These are phyloP conservation scores for Karstenula rhodostoma DNA, from an alignment of 2,329 filamentous ascomycete species.

Conservation along the genomic window DNA sequence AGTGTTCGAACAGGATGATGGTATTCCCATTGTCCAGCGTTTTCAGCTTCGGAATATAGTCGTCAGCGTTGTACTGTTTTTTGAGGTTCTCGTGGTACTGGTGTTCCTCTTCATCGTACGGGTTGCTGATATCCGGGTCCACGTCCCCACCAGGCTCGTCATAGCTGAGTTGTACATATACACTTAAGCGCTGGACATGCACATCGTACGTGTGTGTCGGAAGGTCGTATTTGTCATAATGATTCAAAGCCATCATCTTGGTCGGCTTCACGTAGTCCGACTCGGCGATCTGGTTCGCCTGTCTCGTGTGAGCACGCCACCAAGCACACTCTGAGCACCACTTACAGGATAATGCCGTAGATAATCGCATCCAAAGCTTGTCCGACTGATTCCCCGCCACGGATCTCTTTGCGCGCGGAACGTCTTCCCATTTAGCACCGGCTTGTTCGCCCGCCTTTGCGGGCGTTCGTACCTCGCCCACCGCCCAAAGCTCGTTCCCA, in stretches of 20 bases:
- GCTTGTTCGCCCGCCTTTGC: conserved; percentile 58
- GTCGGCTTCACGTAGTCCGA: conserved; percentile 33
- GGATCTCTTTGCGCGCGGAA: conserved; percentile 61
- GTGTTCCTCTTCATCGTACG: conserved; percentile 53
- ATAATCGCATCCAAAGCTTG: conserved; percentile 62
- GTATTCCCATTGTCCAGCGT: conserved; percentile 59
- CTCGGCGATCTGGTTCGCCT: conserved; percentile 30
- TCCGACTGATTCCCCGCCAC: conserved; percentile 59
- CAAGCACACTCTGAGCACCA: neutral
- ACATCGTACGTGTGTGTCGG: conserved; percentile 59
- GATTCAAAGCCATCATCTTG: conserved; percentile 61
- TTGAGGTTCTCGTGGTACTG: conserved; percentile 43
- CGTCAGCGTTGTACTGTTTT: conserved; percentile 40
- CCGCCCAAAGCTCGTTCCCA: conserved; percentile 59
- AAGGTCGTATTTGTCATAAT: conserved; percentile 55
- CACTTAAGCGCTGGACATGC: conserved; percentile 58
- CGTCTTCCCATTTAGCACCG: conserved; percentile 60
- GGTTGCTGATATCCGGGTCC: conserved; percentile 55
- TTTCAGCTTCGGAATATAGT: conserved; percentile 52
- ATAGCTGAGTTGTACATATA: conserved; percentile 60
- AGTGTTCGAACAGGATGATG: conserved; percentile 63
- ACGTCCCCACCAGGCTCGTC: conserved; percentile 48
- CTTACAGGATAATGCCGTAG: conserved; percentile 53
- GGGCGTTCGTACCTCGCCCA: conserved; percentile 60
- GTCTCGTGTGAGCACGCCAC: neutral